Conservation (phyloP, 177 flowering plant genomes). For the Vitis hybrid region DNA sequence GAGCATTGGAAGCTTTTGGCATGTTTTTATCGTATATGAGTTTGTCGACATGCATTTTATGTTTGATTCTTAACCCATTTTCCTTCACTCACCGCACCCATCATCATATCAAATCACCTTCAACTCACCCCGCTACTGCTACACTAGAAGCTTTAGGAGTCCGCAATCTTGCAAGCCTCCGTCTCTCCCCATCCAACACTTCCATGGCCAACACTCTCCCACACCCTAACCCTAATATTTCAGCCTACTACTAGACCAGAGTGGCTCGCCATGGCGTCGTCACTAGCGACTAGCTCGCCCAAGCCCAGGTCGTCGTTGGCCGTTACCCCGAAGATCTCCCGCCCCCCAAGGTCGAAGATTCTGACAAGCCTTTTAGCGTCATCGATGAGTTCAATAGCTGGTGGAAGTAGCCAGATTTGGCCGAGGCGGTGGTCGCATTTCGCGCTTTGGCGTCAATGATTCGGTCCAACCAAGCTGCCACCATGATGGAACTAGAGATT, state of each 20-base stretch:
- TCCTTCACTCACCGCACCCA: too few species aligned
- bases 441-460: conserved; percentile 42
- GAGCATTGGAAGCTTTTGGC: too few species aligned
- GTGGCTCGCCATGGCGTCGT: conserved; percentile 87
- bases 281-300: conserved; percentile 91
- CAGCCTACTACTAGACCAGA: conserved; percentile 87
- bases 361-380: conserved; percentile 56
- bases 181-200: conserved; percentile 1
- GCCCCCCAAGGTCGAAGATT: not conserved
- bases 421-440: conserved; percentile 98
- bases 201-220: conserved; percentile 37
- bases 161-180: too few species aligned
- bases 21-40: too few species aligned
- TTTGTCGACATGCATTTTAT: too few species aligned
- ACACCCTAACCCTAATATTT: conserved; percentile 43
- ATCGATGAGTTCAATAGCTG: conserved; percentile 89
- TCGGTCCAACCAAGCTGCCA: conserved; percentile 66
- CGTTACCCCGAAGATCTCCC: conserved; percentile 8
- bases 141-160: too few species aligned
- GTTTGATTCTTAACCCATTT: too few species aligned
- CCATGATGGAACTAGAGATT: conserved; percentile 91
- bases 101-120: not conserved
- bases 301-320: conserved; percentile 82
- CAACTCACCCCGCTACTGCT: not conserved
- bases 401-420: conserved; percentile 94